A percentile compares a stretch with the other conserved stretches of the same genome.
phyloP scores from a whole-genome alignment of 169 alveolate genomes.

The Eimeria falciformis region DNA sequence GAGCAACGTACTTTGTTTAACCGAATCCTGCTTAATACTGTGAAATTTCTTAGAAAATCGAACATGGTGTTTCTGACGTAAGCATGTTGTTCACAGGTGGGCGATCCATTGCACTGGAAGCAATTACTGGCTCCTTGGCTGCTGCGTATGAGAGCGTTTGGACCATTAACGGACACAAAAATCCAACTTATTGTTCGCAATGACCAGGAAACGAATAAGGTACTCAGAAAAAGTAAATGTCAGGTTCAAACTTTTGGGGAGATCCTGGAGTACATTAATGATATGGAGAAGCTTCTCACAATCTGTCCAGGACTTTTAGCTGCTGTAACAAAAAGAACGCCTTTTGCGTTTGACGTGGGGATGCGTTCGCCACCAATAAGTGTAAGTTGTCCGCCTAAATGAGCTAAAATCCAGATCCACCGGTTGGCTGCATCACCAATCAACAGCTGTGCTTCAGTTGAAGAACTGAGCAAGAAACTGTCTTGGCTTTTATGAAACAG shows the following conservation, averaged over 20 bases:
- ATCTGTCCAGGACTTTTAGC: slow-evolving; percentile 56
- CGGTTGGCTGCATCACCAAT: too few species aligned
- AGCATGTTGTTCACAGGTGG: not conserved
- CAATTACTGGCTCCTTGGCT: slow-evolving; percentile 55
- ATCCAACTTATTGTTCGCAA: slow-evolving; percentile 60
- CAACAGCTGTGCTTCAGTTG: too few species aligned
- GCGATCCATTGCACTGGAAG: slow-evolving; percentile 38
- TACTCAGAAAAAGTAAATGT: slow-evolving; percentile 30
- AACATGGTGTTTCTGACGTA: too few species aligned
- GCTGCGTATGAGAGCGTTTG: slow-evolving; percentile 50
- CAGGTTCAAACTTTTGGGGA: slow-evolving; percentile 43
- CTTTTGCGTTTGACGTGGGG: slow-evolving; percentile 45
- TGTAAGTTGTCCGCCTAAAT: not conserved
- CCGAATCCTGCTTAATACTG: not conserved
- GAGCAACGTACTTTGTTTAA: not conserved
- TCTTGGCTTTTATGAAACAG: not conserved
- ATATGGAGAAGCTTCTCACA: slow-evolving; percentile 36
- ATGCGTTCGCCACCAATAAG: slow-evolving; percentile 37
- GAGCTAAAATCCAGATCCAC: too few species aligned
- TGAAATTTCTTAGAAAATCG: not conserved
- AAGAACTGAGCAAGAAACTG: too few species aligned
- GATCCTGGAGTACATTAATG: slow-evolving; percentile 28
- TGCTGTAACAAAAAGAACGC: slow-evolving; percentile 19
- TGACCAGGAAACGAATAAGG: not conserved
- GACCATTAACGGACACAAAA: slow-evolving; percentile 49